phyloP scores from a whole-genome alignment of 129 eudicot genomes.

The Heracleum sosnowskyi region DNA sequence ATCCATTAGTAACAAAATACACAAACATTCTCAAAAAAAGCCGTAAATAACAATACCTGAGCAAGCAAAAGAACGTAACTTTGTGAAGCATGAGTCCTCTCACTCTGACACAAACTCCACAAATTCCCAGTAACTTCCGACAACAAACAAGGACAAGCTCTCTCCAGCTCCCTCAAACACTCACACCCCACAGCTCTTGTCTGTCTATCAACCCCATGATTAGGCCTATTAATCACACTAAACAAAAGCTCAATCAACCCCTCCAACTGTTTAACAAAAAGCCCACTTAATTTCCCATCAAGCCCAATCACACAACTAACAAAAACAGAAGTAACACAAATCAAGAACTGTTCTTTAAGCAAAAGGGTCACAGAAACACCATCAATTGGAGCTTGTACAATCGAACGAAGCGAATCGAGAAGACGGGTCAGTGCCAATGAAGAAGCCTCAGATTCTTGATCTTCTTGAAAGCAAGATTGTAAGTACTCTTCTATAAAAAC shows the following conservation, averaged over 20 bases:
- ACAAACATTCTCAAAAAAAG: neutral
- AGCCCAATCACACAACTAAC: conserved; percentile 16
- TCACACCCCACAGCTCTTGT: conserved; percentile 69
- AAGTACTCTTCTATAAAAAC: conserved; percentile 58
- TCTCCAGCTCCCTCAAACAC: conserved; percentile 77
- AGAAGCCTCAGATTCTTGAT: conserved; percentile 1
- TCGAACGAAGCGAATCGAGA: conserved; percentile 49
- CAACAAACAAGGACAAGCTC: conserved; percentile 60
- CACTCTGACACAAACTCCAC: conserved; percentile 76
- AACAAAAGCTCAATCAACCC: conserved; percentile 64
- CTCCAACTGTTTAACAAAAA: conserved; percentile 24
- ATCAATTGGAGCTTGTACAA: conserved; percentile 59
- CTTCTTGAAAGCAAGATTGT: conserved; percentile 13
- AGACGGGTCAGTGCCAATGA: conserved; percentile 26
- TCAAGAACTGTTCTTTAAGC: conserved; percentile 61
- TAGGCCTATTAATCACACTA: conserved; percentile 64
- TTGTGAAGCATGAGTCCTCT: conserved; percentile 74
- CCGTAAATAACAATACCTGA: conserved; percentile 1
- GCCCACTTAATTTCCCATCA: conserved; percentile 12
- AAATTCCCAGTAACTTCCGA: conserved; percentile 51
- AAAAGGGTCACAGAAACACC: conserved; percentile 39
- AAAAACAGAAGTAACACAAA: conserved; percentile 51
- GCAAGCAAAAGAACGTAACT: conserved; percentile 63
- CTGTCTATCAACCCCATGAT: conserved; percentile 63
- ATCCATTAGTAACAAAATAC: neutral